Base-by-base conservation (phyloP, 371 early-diverging fungal genomes). In the Mucor irregularis region DNA sequence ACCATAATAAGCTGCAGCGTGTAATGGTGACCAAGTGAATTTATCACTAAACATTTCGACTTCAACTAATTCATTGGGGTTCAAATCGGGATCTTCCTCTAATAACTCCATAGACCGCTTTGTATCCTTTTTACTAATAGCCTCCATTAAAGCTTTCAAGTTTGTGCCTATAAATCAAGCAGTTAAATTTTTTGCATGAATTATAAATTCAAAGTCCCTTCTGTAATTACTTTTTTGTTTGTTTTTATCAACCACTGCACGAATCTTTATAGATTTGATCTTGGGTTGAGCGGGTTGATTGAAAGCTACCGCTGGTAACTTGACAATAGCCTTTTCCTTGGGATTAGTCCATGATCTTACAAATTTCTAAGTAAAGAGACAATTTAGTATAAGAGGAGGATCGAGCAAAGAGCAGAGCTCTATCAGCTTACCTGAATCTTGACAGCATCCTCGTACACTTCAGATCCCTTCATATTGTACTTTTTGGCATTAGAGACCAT, bases 11-110 rank as follows among this genome's bases (percentile, higher is more conserved):
- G 88, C 78, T 0, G 95, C 95, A 1, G 92, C 90, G 55, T 96
- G 96, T 17, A 97, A 62, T n/a, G 91, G 89, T 0, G 82, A 76
- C 96, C 96, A 97, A 3, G 85, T 91, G 48, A 90, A 91, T 5
- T 69, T 68, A 33, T 83, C 81, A 33, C 83, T 84, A 68, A 87
- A 88, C 65, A 80, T 69, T 25, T 83, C 85, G 0, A 80, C 77
- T 17, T 65, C 66, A 13, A 80, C 76, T 2, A 84, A 64, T 16
- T 80, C 75, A 59, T 87, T 83, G 13, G 82, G 74, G 44, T 82
- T 71, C 5, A 89, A 49, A 14, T 72, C 17, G 8, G 56, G 45
- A 17, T 70, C 63, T n/a, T 42, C 25, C 25, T 69, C 65, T 19
- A 78, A 39, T 10, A 81, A 51, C 1, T 66, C 67, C 19, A 69